phyloP scores from a whole-genome alignment of 768 basidiomycete genomes.

The Termitomyces sp. region DNA sequence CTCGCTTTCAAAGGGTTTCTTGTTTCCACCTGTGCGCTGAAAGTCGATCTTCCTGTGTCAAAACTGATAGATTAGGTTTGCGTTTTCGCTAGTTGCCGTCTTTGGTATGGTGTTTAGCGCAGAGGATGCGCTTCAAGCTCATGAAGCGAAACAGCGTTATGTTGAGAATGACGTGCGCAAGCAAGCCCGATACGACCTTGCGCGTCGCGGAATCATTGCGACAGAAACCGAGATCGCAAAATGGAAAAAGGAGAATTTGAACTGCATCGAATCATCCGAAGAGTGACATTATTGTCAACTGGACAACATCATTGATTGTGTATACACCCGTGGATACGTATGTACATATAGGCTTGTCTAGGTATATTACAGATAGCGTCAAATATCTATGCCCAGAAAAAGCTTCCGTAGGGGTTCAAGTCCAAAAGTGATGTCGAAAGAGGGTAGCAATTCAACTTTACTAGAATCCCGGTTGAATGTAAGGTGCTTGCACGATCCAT shows the following conservation, averaged over 20 bases:
- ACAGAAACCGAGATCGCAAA: conserved; percentile 81
- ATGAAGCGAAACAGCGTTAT: conserved; percentile 59
- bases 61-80: neutral
- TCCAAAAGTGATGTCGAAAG: neutral
- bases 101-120: conserved; percentile 72
- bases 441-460: neutral
- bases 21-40: conserved; percentile 57
- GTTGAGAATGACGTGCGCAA: conserved; percentile 66
- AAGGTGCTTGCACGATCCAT: conserved; percentile 25
- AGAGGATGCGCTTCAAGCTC: conserved; percentile 66
- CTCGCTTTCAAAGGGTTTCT: conserved; percentile 79
- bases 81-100: conserved; percentile 37
- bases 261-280: conserved; percentile 1
- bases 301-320: neutral
- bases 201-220: conserved; percentile 65
- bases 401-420: neutral
- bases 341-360: neutral
- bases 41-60: neutral
- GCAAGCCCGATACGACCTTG: conserved; percentile 70
- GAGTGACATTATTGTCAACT: neutral
- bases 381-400: neutral
- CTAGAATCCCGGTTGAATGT: conserved; percentile 23
- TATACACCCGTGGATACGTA: neutral
- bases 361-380: neutral
- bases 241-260: conserved; percentile 51